These are phyloP conservation scores for Amaranthus tricolor DNA, from an alignment of 179 eudicot species.

Conservation along the genomic window DNA sequence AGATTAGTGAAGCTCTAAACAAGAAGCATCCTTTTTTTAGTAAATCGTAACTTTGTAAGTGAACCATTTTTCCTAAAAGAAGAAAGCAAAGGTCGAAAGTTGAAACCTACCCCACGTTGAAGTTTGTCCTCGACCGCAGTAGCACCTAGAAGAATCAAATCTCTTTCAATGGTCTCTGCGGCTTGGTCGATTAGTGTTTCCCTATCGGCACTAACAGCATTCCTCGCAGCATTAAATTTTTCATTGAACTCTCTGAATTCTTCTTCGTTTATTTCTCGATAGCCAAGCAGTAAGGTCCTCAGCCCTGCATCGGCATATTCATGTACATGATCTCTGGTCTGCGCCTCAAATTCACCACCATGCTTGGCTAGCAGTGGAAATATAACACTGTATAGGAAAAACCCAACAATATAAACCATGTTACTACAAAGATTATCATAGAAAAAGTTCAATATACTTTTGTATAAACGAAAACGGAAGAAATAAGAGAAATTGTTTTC, in stretches of 20 bases:
- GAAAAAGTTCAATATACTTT: not conserved
- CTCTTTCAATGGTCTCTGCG: conserved; percentile 65
- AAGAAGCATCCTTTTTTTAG: too few relatives aligned
- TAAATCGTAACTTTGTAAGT: not conserved
- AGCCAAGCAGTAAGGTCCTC: conserved; percentile 83
- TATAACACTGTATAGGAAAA: conserved; percentile 61
- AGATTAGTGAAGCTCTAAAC: not conserved
- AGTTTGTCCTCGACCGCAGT: conserved; percentile 99
- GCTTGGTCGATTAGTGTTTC: conserved; percentile 66
- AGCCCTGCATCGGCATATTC: conserved; percentile 96
- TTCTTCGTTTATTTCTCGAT: conserved; percentile 64
- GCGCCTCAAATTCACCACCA: conserved; percentile 66
- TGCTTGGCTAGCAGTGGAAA: conserved; percentile 72
- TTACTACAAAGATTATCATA: not conserved
- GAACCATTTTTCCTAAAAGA: not conserved
- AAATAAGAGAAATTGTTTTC: conserved; percentile 7
- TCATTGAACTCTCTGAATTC: conserved; percentile 59
- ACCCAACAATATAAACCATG: conserved; percentile 8
- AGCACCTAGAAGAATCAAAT: conserved; percentile 90
- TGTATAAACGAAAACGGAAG: not conserved
- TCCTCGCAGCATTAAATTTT: conserved; percentile 62
- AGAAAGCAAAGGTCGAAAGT: not conserved
- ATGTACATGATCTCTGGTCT: conserved; percentile 69
- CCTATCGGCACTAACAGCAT: conserved; percentile 71
- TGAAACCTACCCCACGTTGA: conserved; percentile 76